Evolutionary conservation across 768 basidiomycete species (phyloP).

Genomic region (Pulveroboletus sp.): DNA sequence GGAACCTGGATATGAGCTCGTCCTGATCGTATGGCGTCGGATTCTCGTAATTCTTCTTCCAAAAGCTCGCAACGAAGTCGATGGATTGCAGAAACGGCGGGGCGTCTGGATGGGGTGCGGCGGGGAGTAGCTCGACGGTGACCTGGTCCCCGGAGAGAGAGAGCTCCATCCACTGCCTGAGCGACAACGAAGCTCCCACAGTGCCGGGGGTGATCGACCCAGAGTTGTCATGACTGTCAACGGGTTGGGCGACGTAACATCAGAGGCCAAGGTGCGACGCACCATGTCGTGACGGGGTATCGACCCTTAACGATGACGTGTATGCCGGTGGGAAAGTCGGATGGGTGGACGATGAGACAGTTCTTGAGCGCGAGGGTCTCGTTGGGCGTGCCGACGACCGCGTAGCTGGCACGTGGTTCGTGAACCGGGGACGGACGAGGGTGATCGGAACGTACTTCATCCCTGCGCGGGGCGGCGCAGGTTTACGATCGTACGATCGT

Average conservation of each 20-base stretch:
- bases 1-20: conserved; percentile 73
- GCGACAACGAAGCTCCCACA: conserved; percentile 73
- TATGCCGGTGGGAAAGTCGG: conserved; percentile 67
- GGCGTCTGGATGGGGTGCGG: conserved; percentile 46
- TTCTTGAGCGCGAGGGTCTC: conserved; percentile 74
- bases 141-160: conserved; percentile 75
- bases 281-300: conserved; percentile 75
- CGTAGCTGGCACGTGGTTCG: conserved; percentile 37
- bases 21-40: conserved; percentile 80
- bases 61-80: conserved; percentile 75
- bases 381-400: conserved; percentile 58
- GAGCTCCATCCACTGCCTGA: conserved; percentile 88
- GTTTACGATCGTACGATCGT: conserved; percentile 40
- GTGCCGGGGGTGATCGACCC: conserved; percentile 61
- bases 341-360: conserved; percentile 72
- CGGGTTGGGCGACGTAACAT: conserved; percentile 27
- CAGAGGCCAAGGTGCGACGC: conserved; percentile 18
- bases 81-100: conserved; percentile 70
- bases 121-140: conserved; percentile 56
- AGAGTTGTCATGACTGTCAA: conserved; percentile 70
- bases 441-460: conserved; percentile 19
- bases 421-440: not conserved
- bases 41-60: conserved; percentile 49
- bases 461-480: conserved; percentile 31
- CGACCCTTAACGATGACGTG: conserved; percentile 73